Evolutionary conservation across 2,329 filamentous ascomycete species (phyloP).

Genomic region (Talaromyces sp.): DNA sequence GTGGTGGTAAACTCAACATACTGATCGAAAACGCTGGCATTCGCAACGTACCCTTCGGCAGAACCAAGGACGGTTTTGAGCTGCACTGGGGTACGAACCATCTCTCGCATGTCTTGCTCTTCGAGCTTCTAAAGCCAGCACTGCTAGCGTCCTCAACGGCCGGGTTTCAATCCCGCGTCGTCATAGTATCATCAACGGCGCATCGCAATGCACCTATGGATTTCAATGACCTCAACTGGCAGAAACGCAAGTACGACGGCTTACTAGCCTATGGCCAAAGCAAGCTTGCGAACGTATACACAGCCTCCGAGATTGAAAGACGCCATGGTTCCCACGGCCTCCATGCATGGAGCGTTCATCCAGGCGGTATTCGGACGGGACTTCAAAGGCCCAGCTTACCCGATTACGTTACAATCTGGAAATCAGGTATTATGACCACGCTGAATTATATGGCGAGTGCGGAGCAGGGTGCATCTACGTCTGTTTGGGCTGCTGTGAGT

Average conservation of each 20-base stretch:
- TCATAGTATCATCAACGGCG: not conserved
- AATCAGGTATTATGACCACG: not conserved
- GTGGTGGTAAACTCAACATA: slow-evolving; percentile 9
- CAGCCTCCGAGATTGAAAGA: not conserved
- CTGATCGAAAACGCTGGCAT: not conserved
- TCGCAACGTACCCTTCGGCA: not conserved
- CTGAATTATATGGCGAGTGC: slow-evolving; percentile 18
- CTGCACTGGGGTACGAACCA: not conserved
- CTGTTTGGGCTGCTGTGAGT: slow-evolving; percentile 28
- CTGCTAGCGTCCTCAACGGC: not conserved
- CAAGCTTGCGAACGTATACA: slow-evolving; percentile 7
- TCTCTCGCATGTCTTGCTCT: not conserved
- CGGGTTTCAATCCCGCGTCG: not conserved
- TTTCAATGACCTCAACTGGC: not conserved
- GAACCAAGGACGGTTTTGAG: not conserved
- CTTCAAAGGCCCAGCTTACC: not conserved
- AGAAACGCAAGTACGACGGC: not conserved
- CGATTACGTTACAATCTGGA: not conserved
- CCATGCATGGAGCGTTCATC: not conserved
- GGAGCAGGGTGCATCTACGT: slow-evolving; percentile 28
- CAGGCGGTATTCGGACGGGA: not conserved
- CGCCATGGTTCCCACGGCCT: not conserved
- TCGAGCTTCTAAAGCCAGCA: not conserved
- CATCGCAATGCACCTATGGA: not conserved
- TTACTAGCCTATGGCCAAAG: slow-evolving; percentile 5